Percentiles rank a stretch among this genome's conserved stretches.
phyloP scores from a whole-genome alignment of 306 rosid species.

The Malus sieversii region DNA sequence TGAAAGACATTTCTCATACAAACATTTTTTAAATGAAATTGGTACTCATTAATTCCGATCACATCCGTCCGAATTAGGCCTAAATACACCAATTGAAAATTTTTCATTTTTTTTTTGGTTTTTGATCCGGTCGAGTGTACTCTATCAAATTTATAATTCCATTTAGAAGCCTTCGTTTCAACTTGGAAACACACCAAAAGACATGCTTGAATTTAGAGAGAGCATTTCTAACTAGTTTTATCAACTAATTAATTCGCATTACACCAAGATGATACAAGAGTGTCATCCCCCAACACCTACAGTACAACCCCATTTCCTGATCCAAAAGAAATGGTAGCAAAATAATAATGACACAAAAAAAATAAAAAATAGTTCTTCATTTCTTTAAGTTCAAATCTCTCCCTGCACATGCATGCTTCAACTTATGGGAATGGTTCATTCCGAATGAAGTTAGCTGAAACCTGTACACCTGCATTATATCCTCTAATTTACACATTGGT shows the following conservation, averaged over 20 bases:
- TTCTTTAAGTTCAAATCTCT: neutral
- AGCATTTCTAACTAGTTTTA: neutral
- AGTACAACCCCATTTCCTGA: neutral
- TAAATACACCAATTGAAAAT: no score
- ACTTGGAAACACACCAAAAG: no score
- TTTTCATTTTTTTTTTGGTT: no score
- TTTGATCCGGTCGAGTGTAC: no score
- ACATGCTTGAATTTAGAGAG: neutral
- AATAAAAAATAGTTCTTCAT: neutral
- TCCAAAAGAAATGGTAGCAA: neutral
- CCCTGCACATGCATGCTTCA: neutral
- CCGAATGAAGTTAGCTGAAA: neutral
- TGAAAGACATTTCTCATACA: no score
- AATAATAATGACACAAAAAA: neutral
- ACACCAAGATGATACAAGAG: slow-evolving; percentile 1
- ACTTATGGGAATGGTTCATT: neutral
- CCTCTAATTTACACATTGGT: neutral
- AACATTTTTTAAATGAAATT: no score
- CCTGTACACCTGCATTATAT: slow-evolving; percentile 1
- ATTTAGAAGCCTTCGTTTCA: no score
- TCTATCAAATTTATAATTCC: no score
- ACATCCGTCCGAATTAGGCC: no score
- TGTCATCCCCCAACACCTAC: slow-evolving; percentile 11
- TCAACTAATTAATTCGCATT: slow-evolving; percentile 8
- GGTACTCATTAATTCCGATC: no score